phyloP scores from a whole-genome alignment of 257 asterid species.

The Solanum paucissectum region DNA sequence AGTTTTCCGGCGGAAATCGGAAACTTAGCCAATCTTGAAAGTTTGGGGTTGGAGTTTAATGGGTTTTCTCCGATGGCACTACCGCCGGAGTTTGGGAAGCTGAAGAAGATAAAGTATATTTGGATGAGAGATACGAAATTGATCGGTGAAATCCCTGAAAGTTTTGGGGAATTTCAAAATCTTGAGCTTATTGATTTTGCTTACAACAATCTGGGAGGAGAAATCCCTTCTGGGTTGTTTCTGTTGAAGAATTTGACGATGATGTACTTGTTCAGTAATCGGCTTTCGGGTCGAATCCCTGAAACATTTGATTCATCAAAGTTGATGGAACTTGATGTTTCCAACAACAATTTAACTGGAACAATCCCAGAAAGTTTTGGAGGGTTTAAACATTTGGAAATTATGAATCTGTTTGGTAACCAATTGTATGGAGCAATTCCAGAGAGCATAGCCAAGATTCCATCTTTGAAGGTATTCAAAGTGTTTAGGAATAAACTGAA shows the following conservation, averaged over 20 bases:
- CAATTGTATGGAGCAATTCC: constrained; percentile 52
- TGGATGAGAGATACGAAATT: constrained; percentile 40
- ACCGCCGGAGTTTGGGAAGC: constrained; percentile 50
- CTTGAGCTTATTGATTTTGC: constrained; percentile 32
- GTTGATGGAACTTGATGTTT: constrained; percentile 44
- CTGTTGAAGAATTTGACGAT: constrained; percentile 42
- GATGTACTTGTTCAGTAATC: constrained; percentile 29
- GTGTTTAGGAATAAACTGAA: constrained; percentile 45
- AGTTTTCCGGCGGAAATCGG: constrained; percentile 59
- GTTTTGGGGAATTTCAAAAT: constrained; percentile 15
- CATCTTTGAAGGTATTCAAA: constrained; percentile 28
- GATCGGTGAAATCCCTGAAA: constrained; percentile 35
- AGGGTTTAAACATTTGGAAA: constrained; percentile 36
- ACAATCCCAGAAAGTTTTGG: constrained; percentile 60
- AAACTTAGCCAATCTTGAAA: constrained; percentile 49
- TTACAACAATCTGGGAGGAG: constrained; percentile 15
- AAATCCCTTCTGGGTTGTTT: constrained; percentile 35
- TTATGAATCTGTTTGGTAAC: constrained; percentile 34
- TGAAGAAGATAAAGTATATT: constrained; percentile 29
- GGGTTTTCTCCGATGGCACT: constrained; percentile 36
- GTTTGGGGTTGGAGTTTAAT: constrained; percentile 40
- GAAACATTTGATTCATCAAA: constrained; percentile 25
- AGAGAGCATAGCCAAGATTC: constrained; percentile 39
- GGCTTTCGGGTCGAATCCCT: constrained; percentile 62
- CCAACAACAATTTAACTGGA: constrained; percentile 52